phyloP scores from a whole-genome alignment of 768 basidiomycete species.

The Tulasnella sp. region DNA sequence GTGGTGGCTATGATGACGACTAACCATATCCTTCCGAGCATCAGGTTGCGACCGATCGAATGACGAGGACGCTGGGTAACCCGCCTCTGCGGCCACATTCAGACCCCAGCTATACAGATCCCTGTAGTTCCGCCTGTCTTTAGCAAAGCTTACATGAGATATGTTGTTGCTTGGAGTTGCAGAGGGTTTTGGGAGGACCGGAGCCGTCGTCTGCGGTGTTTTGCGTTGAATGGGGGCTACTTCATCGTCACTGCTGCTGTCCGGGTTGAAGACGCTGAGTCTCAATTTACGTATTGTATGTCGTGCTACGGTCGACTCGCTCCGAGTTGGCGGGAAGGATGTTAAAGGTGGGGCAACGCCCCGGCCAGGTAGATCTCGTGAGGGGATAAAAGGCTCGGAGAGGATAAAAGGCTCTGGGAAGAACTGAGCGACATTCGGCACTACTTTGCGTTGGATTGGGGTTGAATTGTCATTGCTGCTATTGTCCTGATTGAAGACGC shows the following conservation, averaged over 20 bases:
- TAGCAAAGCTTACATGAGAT: conserved; percentile 50
- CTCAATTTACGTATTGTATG: background rate
- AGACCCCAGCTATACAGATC: conserved; percentile 37
- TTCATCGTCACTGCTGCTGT: conserved; percentile 31
- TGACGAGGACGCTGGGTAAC: background rate
- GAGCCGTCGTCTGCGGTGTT: background rate
- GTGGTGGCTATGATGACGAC: background rate
- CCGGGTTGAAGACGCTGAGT: conserved; percentile 31
- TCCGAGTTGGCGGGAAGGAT: conserved; percentile 20
- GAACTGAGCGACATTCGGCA: too few relatives aligned
- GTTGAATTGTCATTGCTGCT: too few relatives aligned
- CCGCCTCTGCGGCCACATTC: conserved; percentile 39
- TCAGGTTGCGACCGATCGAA: background rate
- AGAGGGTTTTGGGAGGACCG: conserved; percentile 11
- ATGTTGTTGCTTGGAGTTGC: conserved; percentile 47
- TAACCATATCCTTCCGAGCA: conserved; percentile 13
- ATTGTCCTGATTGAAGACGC: too few relatives aligned
- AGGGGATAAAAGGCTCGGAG: too few relatives aligned
- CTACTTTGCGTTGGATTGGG: too few relatives aligned
- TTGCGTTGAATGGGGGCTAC: background rate
- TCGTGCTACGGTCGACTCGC: conserved; percentile 24
- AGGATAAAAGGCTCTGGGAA: too few relatives aligned
- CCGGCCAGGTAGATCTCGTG: too few relatives aligned
- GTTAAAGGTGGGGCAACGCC: too few relatives aligned
- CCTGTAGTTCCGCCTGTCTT: conserved; percentile 44